Evolutionary conservation across 1,139 yeast genomes (phyloP).

Genomic region (Geotrichum bryndzae): DNA sequence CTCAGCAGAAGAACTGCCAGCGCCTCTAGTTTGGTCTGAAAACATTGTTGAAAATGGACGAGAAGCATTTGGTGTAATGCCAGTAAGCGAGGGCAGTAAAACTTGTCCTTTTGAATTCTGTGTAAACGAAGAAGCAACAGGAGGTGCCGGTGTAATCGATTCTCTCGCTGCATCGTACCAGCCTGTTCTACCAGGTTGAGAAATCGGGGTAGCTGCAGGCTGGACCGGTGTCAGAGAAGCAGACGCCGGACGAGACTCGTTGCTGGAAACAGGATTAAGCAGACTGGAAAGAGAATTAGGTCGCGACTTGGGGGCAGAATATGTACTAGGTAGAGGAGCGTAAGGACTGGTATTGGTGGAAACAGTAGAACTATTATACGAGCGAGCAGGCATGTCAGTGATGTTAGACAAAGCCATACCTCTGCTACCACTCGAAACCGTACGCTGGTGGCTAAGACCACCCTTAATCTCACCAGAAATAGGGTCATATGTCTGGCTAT

Average conservation of each 20-base stretch:
- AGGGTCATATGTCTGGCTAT: background rate
- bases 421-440: background rate
- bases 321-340: background rate
- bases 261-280: constrained; percentile 9
- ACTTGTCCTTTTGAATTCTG: constrained; percentile 5
- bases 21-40: background rate
- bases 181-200: background rate
- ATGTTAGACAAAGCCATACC: constrained; percentile 7
- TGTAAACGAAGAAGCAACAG: background rate
- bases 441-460: background rate
- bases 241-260: background rate
- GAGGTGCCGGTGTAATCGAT: background rate
- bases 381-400: constrained; percentile 9
- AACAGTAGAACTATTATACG: background rate
- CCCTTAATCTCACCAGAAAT: background rate
- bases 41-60: background rate
- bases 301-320: background rate
- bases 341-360: background rate
- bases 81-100: constrained; percentile 10
- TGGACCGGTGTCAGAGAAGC: background rate
- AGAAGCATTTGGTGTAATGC: background rate
- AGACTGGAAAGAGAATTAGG: constrained; percentile 13
- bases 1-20: background rate
- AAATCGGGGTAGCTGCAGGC: background rate
- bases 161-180: constrained; percentile 6